Evolutionary conservation across 2,329 filamentous ascomycete genomes (phyloP), one percentile per base, ranked within the genome.

Genomic region (Cyphellophora attinorum): DNA sequence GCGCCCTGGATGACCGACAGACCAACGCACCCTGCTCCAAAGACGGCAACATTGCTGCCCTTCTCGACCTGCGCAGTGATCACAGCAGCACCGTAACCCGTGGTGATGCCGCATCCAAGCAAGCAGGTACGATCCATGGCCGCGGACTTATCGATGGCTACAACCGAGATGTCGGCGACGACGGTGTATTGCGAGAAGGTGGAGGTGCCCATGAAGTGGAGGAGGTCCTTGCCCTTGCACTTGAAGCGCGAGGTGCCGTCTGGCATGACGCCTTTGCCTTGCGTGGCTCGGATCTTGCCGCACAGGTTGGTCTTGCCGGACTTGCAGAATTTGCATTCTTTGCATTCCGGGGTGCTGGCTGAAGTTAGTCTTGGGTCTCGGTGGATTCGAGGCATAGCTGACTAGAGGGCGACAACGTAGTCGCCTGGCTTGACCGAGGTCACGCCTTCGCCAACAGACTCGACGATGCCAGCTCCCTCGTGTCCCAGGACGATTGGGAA

Each of bases 181-280:
- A 98, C 91, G 38, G 91, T 96, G 70, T 93, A 98, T 67, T 98
- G 91, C 19, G 85, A 93, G 72, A 98, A 98, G 51, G 91, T 98
- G 23, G 88, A 95, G 37, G 85, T 94, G 54, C 91, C 91, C 91
- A 98, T 98, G 70, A 96, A 98, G 70, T 96, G 91, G 39, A 96
- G 77, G 42, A 98, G 74, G 52, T 93, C 83, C 68, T 95, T 81
- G 62, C 91, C 91, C 64, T 89, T 91, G 73, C 81, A 86, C 64
- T 76, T 85, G 78, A 96, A 95, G 53, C 91, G 83, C 38, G 82
- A 81, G 48, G 89, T 96, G 53, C 89, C 89, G 61, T 98, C 91
- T 38, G 91, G 91, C 88, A 98, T 94, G 50, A 95, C 76, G 56
- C 91, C 91, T 63, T 79, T 82, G 53, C 91, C 91, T 68, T 98